Evolutionary conservation across 352 stramenopile species (phyloP).

Genomic region (Pythium folliculosum): DNA sequence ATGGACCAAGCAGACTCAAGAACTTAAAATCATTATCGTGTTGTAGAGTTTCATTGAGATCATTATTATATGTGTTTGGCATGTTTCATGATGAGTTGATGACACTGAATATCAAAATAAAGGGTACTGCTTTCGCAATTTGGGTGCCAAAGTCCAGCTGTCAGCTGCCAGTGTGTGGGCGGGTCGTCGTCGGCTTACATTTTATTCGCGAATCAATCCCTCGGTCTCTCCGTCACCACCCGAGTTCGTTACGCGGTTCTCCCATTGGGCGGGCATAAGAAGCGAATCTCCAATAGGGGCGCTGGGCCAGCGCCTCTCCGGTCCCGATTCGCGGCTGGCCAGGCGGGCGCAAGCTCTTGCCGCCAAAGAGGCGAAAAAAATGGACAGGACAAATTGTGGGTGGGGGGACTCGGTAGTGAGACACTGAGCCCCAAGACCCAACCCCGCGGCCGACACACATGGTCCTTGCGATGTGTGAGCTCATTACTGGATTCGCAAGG

Average conservation of each 20-base stretch:
- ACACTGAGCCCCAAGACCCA: conserved; percentile 1
- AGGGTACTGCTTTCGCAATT: neutral
- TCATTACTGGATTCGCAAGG: conserved; percentile 10
- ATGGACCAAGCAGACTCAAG: conserved; percentile 2
- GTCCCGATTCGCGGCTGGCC: no score
- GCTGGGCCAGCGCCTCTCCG: neutral
- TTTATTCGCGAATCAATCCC: conserved; percentile 4
- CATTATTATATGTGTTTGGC: neutral
- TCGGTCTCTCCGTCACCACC: conserved; percentile 11
- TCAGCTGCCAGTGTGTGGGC: neutral
- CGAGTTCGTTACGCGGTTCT: neutral
- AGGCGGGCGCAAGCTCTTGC: neutral
- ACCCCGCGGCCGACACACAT: neutral
- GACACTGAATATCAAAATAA: neutral
- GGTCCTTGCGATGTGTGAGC: neutral
- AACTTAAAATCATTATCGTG: neutral
- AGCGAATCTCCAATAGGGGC: neutral
- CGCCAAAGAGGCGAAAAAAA: neutral
- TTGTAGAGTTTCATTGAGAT: neutral
- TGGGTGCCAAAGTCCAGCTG: conserved; percentile 11
- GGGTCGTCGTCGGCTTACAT: neutral
- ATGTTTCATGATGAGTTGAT: neutral
- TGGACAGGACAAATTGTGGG: conserved; percentile 3
- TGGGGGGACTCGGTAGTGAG: neutral
- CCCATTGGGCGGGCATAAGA: neutral